Evolutionary conservation across 192 early-diverging fungal genomes (phyloP).

Genomic region (Powellomyces hirtus): DNA sequence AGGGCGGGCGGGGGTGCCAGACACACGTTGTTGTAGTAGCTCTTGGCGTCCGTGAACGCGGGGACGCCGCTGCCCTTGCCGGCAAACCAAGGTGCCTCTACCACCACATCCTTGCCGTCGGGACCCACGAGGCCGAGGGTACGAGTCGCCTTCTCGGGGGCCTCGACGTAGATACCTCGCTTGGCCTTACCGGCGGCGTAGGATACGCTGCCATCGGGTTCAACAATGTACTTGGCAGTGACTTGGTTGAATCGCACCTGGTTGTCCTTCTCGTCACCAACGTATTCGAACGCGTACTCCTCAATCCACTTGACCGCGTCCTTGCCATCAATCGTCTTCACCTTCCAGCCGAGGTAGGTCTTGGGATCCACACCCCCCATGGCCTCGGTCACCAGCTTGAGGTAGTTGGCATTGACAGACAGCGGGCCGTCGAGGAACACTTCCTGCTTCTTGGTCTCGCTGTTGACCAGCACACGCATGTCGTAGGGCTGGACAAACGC

Average conservation of each 20-base stretch:
- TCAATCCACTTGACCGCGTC: slow-evolving; percentile 8
- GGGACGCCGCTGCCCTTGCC: not conserved
- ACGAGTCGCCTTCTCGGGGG: not conserved
- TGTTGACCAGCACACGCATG: slow-evolving; percentile 11
- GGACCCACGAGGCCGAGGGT: not conserved
- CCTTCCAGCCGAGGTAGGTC: slow-evolving; percentile 3
- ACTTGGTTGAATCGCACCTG: slow-evolving; percentile 13
- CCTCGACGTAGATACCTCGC: not conserved
- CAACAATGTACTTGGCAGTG: not conserved
- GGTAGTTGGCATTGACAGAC: not conserved
- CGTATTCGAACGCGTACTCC: not conserved
- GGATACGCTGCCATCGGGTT: not conserved
- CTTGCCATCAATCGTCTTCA: slow-evolving; percentile 17
- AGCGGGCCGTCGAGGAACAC: slow-evolving; percentile 4
- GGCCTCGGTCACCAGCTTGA: not conserved
- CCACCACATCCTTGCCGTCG: slow-evolving; percentile 10
- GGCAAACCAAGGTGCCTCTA: slow-evolving; percentile 17
- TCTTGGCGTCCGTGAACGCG: not conserved
- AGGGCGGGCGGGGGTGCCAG: not conserved
- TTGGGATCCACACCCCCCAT: not conserved
- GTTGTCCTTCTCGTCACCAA: slow-evolving; percentile 12
- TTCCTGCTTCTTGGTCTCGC: slow-evolving; percentile 3
- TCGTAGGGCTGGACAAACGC: slow-evolving; percentile 15
- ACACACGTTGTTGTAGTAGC: slow-evolving; percentile 14
- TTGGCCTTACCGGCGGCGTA: not conserved